Evolutionary conservation across 305 asterid species (phyloP).

Genomic region (Solanum hybrid): DNA sequence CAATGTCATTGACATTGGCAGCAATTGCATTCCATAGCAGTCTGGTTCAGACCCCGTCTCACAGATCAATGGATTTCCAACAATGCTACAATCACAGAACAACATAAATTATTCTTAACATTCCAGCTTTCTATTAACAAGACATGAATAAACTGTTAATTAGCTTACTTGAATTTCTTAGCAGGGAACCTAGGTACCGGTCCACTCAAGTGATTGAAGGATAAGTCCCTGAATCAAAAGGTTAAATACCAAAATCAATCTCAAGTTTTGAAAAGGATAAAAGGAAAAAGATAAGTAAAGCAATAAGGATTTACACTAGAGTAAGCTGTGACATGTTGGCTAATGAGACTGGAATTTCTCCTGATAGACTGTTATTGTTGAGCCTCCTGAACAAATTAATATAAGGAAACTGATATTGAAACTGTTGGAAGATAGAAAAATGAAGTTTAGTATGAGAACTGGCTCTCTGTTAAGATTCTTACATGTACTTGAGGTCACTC

Average conservation of each 20-base stretch:
- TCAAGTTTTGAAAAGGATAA: not conserved
- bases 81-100: slow-evolving; percentile 35
- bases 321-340: slow-evolving; percentile 71
- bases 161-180: slow-evolving; percentile 71
- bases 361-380: slow-evolving; percentile 72
- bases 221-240: slow-evolving; percentile 57
- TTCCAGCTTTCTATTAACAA: not conserved
- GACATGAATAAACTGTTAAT: not conserved
- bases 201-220: slow-evolving; percentile 89
- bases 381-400: slow-evolving; percentile 57
- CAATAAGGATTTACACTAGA: slow-evolving; percentile 50
- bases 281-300: slow-evolving; percentile 2
- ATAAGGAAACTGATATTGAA: not conserved
- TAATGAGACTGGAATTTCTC: slow-evolving; percentile 64
- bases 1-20: slow-evolving; percentile 88
- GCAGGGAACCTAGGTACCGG: slow-evolving; percentile 69
- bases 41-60: slow-evolving; percentile 48
- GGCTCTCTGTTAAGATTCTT: slow-evolving; percentile 12
- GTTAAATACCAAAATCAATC: slow-evolving; percentile 5
- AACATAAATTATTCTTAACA: not conserved
- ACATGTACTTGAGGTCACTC: slow-evolving; percentile 69
- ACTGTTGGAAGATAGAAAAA: not conserved
- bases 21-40: slow-evolving; percentile 52
- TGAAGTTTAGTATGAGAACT: not conserved
- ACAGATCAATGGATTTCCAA: slow-evolving; percentile 82